Percentiles rank a stretch among this genome's conserved stretches.
These are phyloP conservation scores for Selaginella moellendorffii DNA, from an alignment of 75 land plant genomes.

Conservation along the genomic window DNA sequence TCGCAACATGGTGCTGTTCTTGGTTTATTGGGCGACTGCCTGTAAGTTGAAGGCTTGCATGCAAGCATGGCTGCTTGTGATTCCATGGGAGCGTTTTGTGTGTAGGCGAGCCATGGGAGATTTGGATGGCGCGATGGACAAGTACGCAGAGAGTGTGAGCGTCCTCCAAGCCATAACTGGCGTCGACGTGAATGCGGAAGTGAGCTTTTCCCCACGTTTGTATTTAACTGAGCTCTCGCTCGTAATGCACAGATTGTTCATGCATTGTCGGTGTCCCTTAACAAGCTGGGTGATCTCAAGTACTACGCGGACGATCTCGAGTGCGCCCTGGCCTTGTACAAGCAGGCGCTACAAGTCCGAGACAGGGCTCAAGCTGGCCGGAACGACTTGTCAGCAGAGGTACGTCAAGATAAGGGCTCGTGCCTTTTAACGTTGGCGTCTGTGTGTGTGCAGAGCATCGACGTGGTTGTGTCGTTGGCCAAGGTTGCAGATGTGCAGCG, in stretches of 20 bases:
- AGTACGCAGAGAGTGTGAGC: slow-evolving; percentile 67
- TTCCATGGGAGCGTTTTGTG: no score
- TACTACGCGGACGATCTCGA: slow-evolving; percentile 65
- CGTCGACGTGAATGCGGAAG: slow-evolving; percentile 51
- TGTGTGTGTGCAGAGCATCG: slow-evolving; percentile 38
- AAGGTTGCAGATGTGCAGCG: slow-evolving; percentile 94
- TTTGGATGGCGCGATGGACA: slow-evolving; percentile 36
- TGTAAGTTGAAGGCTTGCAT: no score
- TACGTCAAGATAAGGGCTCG: slow-evolving; percentile 15
- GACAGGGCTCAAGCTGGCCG: slow-evolving; percentile 35
- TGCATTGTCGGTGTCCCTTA: slow-evolving; percentile 86
- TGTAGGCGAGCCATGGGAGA: slow-evolving; percentile 80
- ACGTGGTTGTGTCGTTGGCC: slow-evolving; percentile 75
- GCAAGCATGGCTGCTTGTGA: no score
- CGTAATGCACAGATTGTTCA: slow-evolving; percentile 60
- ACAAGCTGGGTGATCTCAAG: slow-evolving; percentile 91
- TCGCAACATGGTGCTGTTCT: slow-evolving; percentile 93
- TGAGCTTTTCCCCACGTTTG: slow-evolving; percentile 11
- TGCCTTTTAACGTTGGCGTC: no score
- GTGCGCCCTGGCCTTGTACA: slow-evolving; percentile 60
- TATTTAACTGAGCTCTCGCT: not conserved
- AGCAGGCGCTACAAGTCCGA: slow-evolving; percentile 58
- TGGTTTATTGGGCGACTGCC: slow-evolving; percentile 93
- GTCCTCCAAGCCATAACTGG: slow-evolving; percentile 41
- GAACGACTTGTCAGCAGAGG: slow-evolving; percentile 52